Evolutionary conservation across 2,329 filamentous ascomycete species (phyloP).

Genomic region (Curvularia spicifera): DNA sequence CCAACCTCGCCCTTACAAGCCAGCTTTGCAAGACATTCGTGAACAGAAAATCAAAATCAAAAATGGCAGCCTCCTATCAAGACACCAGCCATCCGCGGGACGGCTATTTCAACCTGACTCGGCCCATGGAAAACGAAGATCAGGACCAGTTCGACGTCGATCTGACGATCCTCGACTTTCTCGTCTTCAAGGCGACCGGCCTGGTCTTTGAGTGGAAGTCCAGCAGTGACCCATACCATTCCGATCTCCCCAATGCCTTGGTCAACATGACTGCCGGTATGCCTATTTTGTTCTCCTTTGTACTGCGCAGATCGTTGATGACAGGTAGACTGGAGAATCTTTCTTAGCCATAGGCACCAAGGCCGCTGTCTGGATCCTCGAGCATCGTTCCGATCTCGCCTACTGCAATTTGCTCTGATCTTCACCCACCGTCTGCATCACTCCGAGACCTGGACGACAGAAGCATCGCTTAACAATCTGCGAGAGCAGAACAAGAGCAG

Average conservation of each 20-base stretch:
- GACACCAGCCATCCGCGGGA: conserved; percentile 30
- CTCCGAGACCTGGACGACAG: conserved; percentile 48
- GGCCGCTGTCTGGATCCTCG: conserved; percentile 46
- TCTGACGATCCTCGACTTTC: conserved; percentile 63
- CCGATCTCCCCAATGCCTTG: conserved; percentile 41
- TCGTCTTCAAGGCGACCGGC: conserved; percentile 56
- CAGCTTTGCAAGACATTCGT: conserved; percentile 19
- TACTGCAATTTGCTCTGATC: conserved; percentile 56
- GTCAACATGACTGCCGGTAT: conserved; percentile 45
- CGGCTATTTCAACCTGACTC: conserved; percentile 42
- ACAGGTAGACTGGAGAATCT: conserved; percentile 51
- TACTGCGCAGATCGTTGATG: not conserved
- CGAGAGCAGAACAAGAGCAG: conserved; percentile 47
- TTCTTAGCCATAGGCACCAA: conserved; percentile 53
- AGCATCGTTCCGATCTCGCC: conserved; percentile 56
- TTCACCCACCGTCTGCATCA: conserved; percentile 53
- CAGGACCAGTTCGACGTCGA: conserved; percentile 58
- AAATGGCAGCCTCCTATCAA: conserved; percentile 25
- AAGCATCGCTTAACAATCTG: conserved; percentile 44
- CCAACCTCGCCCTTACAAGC: conserved; percentile 18
- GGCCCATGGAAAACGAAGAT: conserved; percentile 43
- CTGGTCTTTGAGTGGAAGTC: conserved; percentile 50
- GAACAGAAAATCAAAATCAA: conserved; percentile 17
- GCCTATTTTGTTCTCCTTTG: conserved; percentile 1
- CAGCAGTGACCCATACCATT: conserved; percentile 38